Evolutionary conservation across 345 rosid species (phyloP).

Genomic region (Erysimum cheiranthoides): DNA sequence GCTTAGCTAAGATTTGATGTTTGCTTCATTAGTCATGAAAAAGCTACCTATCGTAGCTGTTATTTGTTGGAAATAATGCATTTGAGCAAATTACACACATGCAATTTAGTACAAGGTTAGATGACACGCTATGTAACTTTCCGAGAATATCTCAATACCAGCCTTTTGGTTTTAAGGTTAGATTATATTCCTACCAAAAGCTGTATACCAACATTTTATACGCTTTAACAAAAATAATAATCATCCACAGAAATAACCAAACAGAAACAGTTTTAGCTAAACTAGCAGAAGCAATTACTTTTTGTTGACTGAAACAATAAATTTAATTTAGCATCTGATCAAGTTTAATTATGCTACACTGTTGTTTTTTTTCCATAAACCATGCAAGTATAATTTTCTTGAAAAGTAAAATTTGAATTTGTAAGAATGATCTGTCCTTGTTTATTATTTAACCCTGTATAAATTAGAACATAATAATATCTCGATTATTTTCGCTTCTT

Average conservation of each 20-base stretch:
- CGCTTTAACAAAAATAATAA: neutral
- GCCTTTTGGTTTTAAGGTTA: neutral
- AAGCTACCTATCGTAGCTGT: constrained; percentile 8
- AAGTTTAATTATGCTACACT: neutral
- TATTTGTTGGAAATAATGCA: neutral
- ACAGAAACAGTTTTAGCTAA: neutral
- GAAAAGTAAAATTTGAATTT: neutral
- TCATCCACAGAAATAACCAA: neutral
- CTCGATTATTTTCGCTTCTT: neutral
- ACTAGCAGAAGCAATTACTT: neutral
- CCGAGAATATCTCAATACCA: neutral
- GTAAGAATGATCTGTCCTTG: neutral
- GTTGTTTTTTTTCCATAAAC: neutral
- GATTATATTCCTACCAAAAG: neutral
- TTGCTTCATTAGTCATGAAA: constrained; percentile 24
- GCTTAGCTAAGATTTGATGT: constrained; percentile 20
- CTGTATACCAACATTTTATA: neutral
- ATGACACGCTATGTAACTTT: neutral
- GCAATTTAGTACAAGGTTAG: neutral
- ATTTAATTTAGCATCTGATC: neutral
- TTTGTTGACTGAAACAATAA: neutral
- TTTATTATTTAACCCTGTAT: neutral
- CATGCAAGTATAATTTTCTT: neutral
- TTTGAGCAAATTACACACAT: neutral
- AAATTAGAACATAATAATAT: neutral